Percentiles rank a stretch among this genome's conserved stretches.
These are phyloP conservation scores for Boletellus emodensis DNA, from an alignment of 768 basidiomycete species.

Conservation along the genomic window DNA sequence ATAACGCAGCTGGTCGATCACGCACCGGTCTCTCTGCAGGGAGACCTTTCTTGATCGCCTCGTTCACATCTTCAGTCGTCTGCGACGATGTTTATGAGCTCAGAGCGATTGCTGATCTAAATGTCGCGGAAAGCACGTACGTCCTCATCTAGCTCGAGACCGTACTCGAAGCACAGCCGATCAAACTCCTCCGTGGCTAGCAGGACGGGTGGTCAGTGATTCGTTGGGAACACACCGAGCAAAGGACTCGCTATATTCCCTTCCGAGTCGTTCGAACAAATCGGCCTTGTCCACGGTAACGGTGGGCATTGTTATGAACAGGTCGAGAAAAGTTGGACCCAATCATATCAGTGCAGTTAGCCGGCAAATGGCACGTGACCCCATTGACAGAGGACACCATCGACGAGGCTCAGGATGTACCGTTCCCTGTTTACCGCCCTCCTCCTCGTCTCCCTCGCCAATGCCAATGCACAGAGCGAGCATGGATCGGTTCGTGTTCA, in stretches of 20 bases:
- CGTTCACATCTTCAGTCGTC: constrained; percentile 89
- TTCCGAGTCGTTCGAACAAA: constrained; percentile 83
- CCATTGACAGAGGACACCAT: neutral
- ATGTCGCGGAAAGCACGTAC: constrained; percentile 43
- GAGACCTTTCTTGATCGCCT: constrained; percentile 75
- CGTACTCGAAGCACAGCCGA: constrained; percentile 94
- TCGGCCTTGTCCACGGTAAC: constrained; percentile 94
- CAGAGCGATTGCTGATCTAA: neutral
- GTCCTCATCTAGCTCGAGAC: constrained; percentile 96
- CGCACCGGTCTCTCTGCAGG: constrained; percentile 79
- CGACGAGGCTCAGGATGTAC: constrained; percentile 6
- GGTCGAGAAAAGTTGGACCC: neutral
- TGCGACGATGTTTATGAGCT: constrained; percentile 29
- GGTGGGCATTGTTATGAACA: constrained; percentile 69
- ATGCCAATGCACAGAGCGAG: constrained; percentile 14
- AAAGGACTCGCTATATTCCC: constrained; percentile 63
- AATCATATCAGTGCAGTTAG: neutral
- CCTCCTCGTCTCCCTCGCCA: constrained; percentile 9
- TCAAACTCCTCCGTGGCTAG: constrained; percentile 94
- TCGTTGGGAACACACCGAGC: constrained; percentile 3
- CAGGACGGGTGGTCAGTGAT: constrained; percentile 13
- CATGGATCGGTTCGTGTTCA: constrained; percentile 14
- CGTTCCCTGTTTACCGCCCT: constrained; percentile 6
- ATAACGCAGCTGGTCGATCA: constrained; percentile 17
- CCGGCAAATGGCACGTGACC: constrained; percentile 2